Conservation (phyloP, 2,329 filamentous ascomycete species). For the Metarhizium robertsii region DNA sequence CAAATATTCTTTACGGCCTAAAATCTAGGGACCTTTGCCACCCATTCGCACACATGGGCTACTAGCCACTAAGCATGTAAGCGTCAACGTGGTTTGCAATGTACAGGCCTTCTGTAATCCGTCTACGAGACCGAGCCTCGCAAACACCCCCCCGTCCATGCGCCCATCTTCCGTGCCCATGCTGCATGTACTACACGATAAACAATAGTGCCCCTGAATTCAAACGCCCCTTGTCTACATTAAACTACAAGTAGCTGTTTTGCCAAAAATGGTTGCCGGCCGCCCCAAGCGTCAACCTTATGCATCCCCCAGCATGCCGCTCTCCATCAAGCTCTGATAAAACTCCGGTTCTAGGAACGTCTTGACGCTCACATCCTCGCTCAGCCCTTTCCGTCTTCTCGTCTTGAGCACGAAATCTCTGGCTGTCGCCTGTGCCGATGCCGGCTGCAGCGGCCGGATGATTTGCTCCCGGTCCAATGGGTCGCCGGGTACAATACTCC, state of each 20-base stretch:
- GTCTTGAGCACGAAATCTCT: constrained; percentile 97
- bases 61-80: too few relatives aligned
- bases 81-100: too few relatives aligned
- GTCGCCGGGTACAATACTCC: constrained; percentile 93
- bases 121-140: too few relatives aligned
- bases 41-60: too few relatives aligned
- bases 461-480: constrained; percentile 83
- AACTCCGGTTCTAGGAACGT: constrained; percentile 96
- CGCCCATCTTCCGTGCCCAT: background rate
- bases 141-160: too few relatives aligned
- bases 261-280: background rate
- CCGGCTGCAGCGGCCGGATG: constrained; percentile 76
- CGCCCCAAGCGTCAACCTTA: constrained; percentile 8
- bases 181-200: background rate
- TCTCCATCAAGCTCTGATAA: constrained; percentile 79
- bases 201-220: background rate
- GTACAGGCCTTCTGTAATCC: too few relatives aligned
- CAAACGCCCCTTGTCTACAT: background rate
- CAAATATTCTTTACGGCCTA: too few relatives aligned
- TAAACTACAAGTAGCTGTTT: background rate
- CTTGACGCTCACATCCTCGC: constrained; percentile 89
- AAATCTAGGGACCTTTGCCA: too few relatives aligned
- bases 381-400: constrained; percentile 80
- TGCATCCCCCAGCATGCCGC: constrained; percentile 64
- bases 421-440: constrained; percentile 78